Base-by-base conservation (phyloP, 805 yeast species). In the Sungouiella thailandica region DNA sequence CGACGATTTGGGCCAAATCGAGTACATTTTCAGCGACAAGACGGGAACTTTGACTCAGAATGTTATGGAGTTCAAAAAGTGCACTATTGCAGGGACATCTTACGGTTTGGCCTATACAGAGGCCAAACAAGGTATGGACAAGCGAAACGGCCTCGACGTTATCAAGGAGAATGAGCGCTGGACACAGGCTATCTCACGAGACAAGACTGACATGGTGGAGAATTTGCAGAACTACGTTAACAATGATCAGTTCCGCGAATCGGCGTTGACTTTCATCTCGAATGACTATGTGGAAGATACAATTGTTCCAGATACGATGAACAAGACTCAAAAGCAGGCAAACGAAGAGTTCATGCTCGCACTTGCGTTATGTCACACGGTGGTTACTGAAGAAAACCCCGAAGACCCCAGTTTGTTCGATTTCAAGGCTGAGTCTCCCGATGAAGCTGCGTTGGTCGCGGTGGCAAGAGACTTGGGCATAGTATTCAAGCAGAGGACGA, bases 41-140 rank as follows among this genome's bases (percentile, higher is more conserved):
- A 83, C 94, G 1, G 94, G 94, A 41, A 83, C 94, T 1, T 60
- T 83, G 48, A 83, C 94, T 1, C 93, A 83, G 53, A 83, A 83
- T 52, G 76, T 83, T 17, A 84, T 84, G 95, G 93, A 84, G 52
- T 83, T 81, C 57, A 84, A 83, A 46, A 84, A 83, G 53, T 78
- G 87, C 56, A 77, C 93, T 3, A 78, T 84, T 34, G 76, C 76
- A 50, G 93, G 93, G 29, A 62, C 68, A 14, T 66, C 79, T 11
- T 84, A 84, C 50, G 94, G 94, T 17, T 60, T 76, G 40, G 93
- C 93, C 0, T 84, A 84, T 49, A 84, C 95, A 2, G 95, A 84
- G 50, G 93, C 93, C 0, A 65, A 77, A 28, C 85, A 83, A 13
- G 95, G 93, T 28, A 67, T 84, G 52, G 70, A 85, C 49, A 81